Base-by-base conservation (phyloP, 192 early-diverging fungal species). In the Coemansia umbellata region DNA sequence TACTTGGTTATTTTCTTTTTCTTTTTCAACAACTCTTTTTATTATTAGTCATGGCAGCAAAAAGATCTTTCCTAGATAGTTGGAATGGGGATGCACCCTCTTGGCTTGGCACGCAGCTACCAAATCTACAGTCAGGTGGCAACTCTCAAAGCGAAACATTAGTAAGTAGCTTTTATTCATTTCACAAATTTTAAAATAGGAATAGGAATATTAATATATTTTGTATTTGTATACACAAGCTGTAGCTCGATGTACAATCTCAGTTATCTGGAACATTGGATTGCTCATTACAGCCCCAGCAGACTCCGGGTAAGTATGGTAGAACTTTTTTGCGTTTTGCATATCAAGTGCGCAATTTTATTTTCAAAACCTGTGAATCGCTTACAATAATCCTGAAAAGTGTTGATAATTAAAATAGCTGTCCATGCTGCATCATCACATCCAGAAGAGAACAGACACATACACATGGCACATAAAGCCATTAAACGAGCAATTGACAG, bases 61-160 rank as follows among this genome's bases (percentile, higher is more conserved):
- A 66, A 45, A 76, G 68, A 26, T 76, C 73, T 5, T 69, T 69
- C 42, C 53, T 69, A 8, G 73, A 76, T 24, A 41, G 26, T 18
- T 44, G 42, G 42, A 44, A 44, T 11, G 19, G 23, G 2, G 42
- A 44, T 2, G n/a, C 42, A 8, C 24, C 42, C 4, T 22, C 66
- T 13, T 69, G 66, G 66, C 30, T 50, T 0, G 56, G 57, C 14
- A 44, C 57, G 30, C 57, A 56, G 22, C 15, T 65, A 39, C 48
- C 58, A 45, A 28, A 32, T 0, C 4, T 56, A 5, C 57, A 50
- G 22, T 72, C 73, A 7, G 10, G 31, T 28, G 39, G 10, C 48
- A 69, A 61, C 52, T 76, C 73, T 15, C 73, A 76, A 19, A 67
- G 26, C 30, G 72, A 75, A 0, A 68, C 71, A 4, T 31, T 66